Evolutionary conservation across 2,329 filamentous ascomycete species (phyloP).

Genomic region (Harringtonia aguacate): DNA sequence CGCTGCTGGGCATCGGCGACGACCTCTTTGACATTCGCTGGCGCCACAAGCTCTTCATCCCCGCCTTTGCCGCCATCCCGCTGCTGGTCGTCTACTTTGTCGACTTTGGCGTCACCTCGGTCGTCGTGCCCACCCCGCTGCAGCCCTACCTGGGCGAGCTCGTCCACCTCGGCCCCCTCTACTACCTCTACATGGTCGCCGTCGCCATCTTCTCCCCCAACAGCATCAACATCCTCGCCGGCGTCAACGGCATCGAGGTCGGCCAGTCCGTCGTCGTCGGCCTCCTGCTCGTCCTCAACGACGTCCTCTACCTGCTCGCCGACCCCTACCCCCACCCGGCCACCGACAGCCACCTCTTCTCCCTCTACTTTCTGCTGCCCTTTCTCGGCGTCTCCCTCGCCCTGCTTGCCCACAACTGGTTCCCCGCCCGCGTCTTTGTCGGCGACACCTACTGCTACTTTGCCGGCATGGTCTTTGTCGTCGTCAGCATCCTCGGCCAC

Average conservation of each 20-base stretch:
- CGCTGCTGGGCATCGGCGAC: constrained; percentile 85
- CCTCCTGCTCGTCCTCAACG: constrained; percentile 72
- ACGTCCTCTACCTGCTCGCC: constrained; percentile 68
- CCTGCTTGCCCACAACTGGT: constrained; percentile 88
- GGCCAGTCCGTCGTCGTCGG: constrained; percentile 89
- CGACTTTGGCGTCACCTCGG: constrained; percentile 92
- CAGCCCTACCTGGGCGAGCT: constrained; percentile 74
- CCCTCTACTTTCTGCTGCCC: constrained; percentile 84
- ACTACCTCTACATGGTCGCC: constrained; percentile 95
- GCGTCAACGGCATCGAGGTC: constrained; percentile 98
- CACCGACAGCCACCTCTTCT: constrained; percentile 92
- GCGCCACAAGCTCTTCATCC: constrained; percentile 98
- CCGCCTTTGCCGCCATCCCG: constrained; percentile 84
- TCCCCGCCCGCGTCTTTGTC: constrained; percentile 87
- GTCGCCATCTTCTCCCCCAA: constrained; percentile 97
- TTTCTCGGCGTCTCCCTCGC: constrained; percentile 89
- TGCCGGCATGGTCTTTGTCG: constrained; percentile 96
- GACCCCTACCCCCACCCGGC: constrained; percentile 71
- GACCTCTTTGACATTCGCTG: constrained; percentile 97
- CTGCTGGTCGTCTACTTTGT: constrained; percentile 96
- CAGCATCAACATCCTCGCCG: constrained; percentile 98
- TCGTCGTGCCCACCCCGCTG: constrained; percentile 80
- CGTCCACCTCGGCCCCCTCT: constrained; percentile 69
- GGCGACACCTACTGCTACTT: constrained; percentile 99
- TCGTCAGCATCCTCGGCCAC: constrained; percentile 91